Conservation (phyloP, 495 filamentous ascomycete species). For the Apodospora peruviana region DNA sequence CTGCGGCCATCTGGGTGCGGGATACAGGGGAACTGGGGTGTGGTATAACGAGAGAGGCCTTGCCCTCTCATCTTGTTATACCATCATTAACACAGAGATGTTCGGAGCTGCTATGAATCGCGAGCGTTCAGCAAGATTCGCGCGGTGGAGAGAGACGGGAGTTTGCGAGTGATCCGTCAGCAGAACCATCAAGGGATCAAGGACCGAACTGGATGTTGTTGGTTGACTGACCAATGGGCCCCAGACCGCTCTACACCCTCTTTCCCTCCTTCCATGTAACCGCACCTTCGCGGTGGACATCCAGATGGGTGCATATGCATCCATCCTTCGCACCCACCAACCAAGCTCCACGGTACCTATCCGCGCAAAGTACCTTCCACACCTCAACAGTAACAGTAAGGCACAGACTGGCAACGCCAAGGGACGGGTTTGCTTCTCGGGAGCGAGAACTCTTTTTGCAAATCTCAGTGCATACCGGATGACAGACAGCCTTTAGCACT, state of each 20-base stretch:
- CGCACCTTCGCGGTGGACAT: slow-evolving; percentile 15
- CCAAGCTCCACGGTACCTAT: slow-evolving; percentile 9
- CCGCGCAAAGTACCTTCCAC: slow-evolving; percentile 6
- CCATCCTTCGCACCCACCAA: slow-evolving; percentile 7
- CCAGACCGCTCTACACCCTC: slow-evolving; percentile 15
- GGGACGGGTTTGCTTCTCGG: slow-evolving; percentile 12
- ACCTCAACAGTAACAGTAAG: background rate
- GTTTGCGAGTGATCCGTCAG: background rate
- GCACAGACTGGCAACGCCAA: slow-evolving; percentile 5
- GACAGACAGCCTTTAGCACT: background rate
- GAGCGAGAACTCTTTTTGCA: slow-evolving; percentile 9
- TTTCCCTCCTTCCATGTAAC: slow-evolving; percentile 15
- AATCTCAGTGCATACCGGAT: slow-evolving; percentile 1
- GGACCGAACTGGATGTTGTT: background rate
- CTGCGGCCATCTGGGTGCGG: background rate
- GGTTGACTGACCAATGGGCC: slow-evolving; percentile 17
- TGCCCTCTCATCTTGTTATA: background rate
- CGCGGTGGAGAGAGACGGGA: background rate
- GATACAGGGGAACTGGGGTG: background rate
- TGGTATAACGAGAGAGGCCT: background rate
- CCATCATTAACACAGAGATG: background rate
- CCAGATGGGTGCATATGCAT: slow-evolving; percentile 18
- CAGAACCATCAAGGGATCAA: background rate
- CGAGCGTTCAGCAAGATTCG: background rate
- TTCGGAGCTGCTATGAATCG: background rate